These are phyloP conservation scores for Rhodosporidiobolus sp. DNA, from an alignment of 768 basidiomycete genomes.

Conservation along the genomic window DNA sequence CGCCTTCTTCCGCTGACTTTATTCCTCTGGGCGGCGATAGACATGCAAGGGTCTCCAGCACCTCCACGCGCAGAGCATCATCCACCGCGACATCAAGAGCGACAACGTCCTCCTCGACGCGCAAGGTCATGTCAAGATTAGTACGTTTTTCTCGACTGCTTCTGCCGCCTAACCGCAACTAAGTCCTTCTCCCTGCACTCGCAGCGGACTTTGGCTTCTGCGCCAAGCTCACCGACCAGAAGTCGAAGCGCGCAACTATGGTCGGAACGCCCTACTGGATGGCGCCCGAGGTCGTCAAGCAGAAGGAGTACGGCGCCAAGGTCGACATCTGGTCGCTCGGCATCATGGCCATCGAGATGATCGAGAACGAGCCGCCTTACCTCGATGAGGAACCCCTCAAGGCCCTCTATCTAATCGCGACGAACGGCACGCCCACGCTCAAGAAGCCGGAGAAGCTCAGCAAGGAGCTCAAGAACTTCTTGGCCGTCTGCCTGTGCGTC, in stretches of 20 bases:
- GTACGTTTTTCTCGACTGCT: conserved; percentile 56
- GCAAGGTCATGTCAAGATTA: conserved; percentile 92
- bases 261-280: conserved; percentile 99
- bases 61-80: conserved; percentile 89
- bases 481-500: conserved; percentile 96
- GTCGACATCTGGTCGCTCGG: conserved; percentile 97
- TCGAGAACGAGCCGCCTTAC: conserved; percentile 90
- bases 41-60: conserved; percentile 94
- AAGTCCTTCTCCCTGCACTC: background rate
- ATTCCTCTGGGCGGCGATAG: too few species aligned
- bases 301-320: conserved; percentile 85
- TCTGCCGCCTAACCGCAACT: too few species aligned
- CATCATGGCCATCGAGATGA: conserved; percentile 95
- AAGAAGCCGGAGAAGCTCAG: conserved; percentile 92
- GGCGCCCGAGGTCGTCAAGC: conserved; percentile 94
- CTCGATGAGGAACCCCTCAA: conserved; percentile 76
- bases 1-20: conserved; percentile 3
- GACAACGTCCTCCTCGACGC: conserved; percentile 83
- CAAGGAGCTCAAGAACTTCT: conserved; percentile 87
- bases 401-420: conserved; percentile 91
- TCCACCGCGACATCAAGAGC: conserved; percentile 92
- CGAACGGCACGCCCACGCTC: conserved; percentile 95
- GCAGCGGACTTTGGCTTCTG: conserved; percentile 98
- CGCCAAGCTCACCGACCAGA: conserved; percentile 69
- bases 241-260: conserved; percentile 90